Evolutionary conservation across 1,139 yeast species (phyloP).

Genomic region (Taphrina wiesneri): DNA sequence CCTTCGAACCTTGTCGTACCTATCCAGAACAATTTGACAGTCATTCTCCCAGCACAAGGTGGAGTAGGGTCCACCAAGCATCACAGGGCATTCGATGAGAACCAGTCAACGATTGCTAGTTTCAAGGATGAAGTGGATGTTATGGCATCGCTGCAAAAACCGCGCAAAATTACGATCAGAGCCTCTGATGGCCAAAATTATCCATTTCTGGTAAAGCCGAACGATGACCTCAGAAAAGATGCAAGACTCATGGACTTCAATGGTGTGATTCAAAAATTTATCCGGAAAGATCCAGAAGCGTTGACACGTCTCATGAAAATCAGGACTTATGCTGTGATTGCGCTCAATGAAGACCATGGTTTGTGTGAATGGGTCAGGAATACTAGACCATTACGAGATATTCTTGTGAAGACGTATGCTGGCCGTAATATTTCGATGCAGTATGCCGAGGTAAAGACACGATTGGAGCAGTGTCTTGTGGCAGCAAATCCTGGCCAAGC

Average conservation of each 20-base stretch:
- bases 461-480: slow-evolving; percentile 34
- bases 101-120: slow-evolving; percentile 38
- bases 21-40: slow-evolving; percentile 69
- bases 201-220: slow-evolving; percentile 74
- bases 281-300: slow-evolving; percentile 68
- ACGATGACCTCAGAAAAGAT: slow-evolving; percentile 93
- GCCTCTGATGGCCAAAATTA: slow-evolving; percentile 78
- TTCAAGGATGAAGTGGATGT: slow-evolving; percentile 67
- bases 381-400: slow-evolving; percentile 74
- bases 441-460: slow-evolving; percentile 37
- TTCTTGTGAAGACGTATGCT: slow-evolving; percentile 54
- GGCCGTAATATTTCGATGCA: slow-evolving; percentile 43
- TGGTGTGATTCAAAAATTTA: slow-evolving; percentile 74
- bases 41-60: slow-evolving; percentile 54
- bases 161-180: slow-evolving; percentile 69
- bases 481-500: slow-evolving; percentile 35
- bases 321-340: slow-evolving; percentile 83
- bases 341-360: slow-evolving; percentile 83
- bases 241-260: slow-evolving; percentile 93
- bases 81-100: slow-evolving; percentile 57
- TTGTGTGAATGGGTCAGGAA: slow-evolving; percentile 90
- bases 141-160: slow-evolving; percentile 81
- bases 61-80: slow-evolving; percentile 45
- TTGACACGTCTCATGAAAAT: slow-evolving; percentile 69
- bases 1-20: slow-evolving; percentile 81